phyloP scores from a whole-genome alignment of 495 filamentous ascomycete species.

The Penicillium canescens region DNA sequence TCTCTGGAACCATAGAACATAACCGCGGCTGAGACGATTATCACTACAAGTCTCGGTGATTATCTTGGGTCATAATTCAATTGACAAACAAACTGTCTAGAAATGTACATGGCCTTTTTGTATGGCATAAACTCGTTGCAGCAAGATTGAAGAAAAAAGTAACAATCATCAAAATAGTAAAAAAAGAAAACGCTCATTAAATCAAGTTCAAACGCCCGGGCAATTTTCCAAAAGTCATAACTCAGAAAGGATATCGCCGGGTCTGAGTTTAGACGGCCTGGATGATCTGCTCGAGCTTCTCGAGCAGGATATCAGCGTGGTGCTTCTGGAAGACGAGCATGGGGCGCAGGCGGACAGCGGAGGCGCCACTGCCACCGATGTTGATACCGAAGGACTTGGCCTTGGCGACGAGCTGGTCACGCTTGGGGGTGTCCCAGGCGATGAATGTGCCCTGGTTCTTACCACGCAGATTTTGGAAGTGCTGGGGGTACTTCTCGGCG shows the following conservation, averaged over 20 bases:
- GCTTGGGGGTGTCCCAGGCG: conserved; percentile 85
- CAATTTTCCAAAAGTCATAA: conserved; percentile 8
- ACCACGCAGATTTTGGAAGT: conserved; percentile 88
- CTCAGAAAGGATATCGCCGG: conserved; percentile 3
- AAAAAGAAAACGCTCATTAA: conserved; percentile 27
- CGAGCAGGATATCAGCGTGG: conserved; percentile 73
- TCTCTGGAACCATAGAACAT: not conserved
- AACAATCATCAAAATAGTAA: conserved; percentile 5
- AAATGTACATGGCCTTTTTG: conserved; percentile 22
- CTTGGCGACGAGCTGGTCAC: conserved; percentile 81
- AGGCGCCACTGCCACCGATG: conserved; percentile 84
- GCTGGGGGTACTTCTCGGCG: conserved; percentile 71
- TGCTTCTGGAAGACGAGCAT: conserved; percentile 97
- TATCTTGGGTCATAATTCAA: conserved; percentile 13
- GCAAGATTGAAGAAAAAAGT: conserved; percentile 3
- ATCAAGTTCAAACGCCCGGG: conserved; percentile 10
- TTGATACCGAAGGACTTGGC: conserved; percentile 80
- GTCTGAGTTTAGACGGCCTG: conserved; percentile 51
- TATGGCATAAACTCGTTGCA: conserved; percentile 23
- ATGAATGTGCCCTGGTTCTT: conserved; percentile 97
- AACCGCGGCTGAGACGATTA: not conserved
- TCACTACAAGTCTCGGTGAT: not conserved
- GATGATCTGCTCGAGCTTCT: conserved; percentile 75
- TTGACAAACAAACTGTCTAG: conserved; percentile 21
- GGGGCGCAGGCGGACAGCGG: conserved; percentile 81